phyloP scores from a whole-genome alignment of 164 flowering plant species.

The Liquidambar formosana region DNA sequence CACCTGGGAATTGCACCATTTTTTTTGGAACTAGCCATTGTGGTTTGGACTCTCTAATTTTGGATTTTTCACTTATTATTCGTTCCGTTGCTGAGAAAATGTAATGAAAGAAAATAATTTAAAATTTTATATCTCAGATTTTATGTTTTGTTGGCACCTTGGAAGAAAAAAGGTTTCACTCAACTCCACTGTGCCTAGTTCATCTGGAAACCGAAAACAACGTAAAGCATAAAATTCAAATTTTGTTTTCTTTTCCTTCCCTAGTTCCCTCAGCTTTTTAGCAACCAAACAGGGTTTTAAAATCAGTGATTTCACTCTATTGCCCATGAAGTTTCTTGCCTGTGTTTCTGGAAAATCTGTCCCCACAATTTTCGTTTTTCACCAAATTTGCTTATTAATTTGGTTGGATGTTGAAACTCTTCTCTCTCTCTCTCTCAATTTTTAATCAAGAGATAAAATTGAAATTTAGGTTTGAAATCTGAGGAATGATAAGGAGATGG shows the following conservation, averaged over 20 bases:
- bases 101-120: neutral
- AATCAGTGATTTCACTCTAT: neutral
- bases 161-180: neutral
- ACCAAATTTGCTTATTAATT: no score
- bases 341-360: no score
- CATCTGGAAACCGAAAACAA: neutral
- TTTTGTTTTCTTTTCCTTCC: neutral
- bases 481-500: conserved; percentile 45
- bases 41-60: neutral
- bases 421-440: neutral
- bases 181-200: neutral
- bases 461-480: neutral
- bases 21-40: neutral
- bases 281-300: neutral
- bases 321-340: no score
- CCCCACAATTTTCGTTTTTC: no score
- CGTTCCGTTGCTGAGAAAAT: conserved; percentile 2
- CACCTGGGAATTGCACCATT: neutral
- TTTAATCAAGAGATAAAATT: neutral
- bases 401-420: no score
- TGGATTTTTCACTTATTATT: neutral
- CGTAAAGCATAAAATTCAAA: neutral
- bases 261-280: neutral
- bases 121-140: neutral
- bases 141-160: neutral